Percentiles rank a stretch among this genome's conserved stretches.
Conservation (phyloP, 371 early-diverging fungal species). For the Batrachochytrium dendrobatidis region DNA sequence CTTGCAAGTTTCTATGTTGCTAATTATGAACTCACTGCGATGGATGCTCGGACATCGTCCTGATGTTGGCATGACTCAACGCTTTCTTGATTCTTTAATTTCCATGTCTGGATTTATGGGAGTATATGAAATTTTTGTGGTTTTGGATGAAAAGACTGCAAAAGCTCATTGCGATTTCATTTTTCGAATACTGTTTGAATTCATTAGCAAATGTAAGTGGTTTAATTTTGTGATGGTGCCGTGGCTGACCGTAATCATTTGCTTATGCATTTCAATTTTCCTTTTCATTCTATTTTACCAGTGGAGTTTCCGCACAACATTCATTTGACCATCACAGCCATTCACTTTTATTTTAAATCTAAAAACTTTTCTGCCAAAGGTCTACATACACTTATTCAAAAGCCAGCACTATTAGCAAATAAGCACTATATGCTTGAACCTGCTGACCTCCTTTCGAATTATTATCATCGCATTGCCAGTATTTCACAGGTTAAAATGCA, state of each 20-base stretch:
- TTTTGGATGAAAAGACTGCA: not conserved
- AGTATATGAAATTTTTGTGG: too few relatives aligned
- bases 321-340: not conserved
- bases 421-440: not conserved
- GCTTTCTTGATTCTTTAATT: too few relatives aligned
- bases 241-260: not conserved
- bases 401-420: not conserved
- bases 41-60: too few relatives aligned
- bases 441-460: not conserved
- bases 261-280: too few relatives aligned
- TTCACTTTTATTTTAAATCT: not conserved
- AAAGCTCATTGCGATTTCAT: not conserved
- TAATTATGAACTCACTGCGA: conserved; percentile 1
- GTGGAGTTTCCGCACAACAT: not conserved
- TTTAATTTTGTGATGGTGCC: not conserved
- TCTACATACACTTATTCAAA: conserved; percentile 1
- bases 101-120: too few relatives aligned
- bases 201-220: not conserved
- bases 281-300: not conserved
- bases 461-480: not conserved
- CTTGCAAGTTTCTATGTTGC: not conserved
- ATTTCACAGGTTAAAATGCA: not conserved
- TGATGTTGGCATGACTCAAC: too few relatives aligned
- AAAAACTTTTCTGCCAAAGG: not conserved
- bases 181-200: not conserved